Evolutionary conservation across 768 basidiomycete genomes (phyloP).

Genomic region (Rhodotorula diobovata): DNA sequence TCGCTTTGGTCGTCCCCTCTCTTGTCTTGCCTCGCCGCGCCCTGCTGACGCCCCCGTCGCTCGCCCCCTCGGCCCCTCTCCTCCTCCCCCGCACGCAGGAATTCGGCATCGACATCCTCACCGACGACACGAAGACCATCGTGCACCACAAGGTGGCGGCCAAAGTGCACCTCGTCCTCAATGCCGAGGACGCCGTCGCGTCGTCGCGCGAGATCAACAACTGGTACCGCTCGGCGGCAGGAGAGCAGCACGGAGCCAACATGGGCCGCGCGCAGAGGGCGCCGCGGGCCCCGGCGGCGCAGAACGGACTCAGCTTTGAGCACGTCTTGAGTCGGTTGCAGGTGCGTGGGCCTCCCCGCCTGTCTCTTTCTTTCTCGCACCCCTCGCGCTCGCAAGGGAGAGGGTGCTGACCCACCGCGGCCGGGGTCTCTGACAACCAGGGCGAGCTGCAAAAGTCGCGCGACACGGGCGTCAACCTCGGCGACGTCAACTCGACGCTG

Average conservation of each 20-base stretch:
- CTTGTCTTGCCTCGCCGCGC: background rate
- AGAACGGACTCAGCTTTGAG: conserved; percentile 74
- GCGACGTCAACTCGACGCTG: conserved; percentile 70
- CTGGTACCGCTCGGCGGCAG: conserved; percentile 39
- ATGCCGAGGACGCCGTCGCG: conserved; percentile 65
- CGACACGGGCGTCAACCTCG: conserved; percentile 83
- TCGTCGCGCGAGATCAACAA: conserved; percentile 38
- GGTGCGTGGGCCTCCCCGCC: conserved; percentile 36
- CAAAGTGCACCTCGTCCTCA: conserved; percentile 81
- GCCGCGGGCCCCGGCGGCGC: background rate
- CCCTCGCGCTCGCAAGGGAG: too few species aligned
- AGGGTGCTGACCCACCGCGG: too few species aligned
- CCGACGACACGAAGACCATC: conserved; percentile 96
- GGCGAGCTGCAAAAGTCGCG: conserved; percentile 92
- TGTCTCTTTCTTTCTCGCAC: too few species aligned
- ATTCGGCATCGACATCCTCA: conserved; percentile 98
- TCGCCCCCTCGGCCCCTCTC: too few species aligned
- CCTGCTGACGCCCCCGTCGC: background rate
- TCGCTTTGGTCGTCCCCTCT: conserved; percentile 31
- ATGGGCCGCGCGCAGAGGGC: background rate
- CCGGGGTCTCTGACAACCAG: conserved; percentile 26
- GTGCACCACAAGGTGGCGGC: conserved; percentile 98
- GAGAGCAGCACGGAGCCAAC: background rate
- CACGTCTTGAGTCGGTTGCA: conserved; percentile 83
- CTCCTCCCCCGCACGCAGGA: conserved; percentile 55